A percentile compares a stretch with the other conserved stretches of the same genome.
Evolutionary conservation across 768 basidiomycete genomes (phyloP).

Genomic region (Crucibulum laeve): DNA sequence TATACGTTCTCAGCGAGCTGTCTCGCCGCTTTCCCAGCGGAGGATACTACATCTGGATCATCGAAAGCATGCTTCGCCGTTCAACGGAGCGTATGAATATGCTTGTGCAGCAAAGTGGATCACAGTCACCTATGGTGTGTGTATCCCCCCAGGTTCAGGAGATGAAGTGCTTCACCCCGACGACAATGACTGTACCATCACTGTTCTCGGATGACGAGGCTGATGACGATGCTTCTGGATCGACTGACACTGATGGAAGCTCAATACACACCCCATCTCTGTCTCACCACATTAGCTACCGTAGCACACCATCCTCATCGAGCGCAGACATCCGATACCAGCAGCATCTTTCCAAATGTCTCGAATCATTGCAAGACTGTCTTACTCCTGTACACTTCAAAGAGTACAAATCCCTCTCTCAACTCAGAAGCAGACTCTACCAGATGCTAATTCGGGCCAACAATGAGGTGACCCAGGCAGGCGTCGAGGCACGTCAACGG

Average conservation of each 20-base stretch:
- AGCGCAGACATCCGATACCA: neutral
- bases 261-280: slow-evolving; percentile 44
- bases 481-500: slow-evolving; percentile 33
- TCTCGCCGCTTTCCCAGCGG: slow-evolving; percentile 28
- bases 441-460: slow-evolving; percentile 37
- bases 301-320: neutral
- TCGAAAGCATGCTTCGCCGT: slow-evolving; percentile 47
- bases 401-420: slow-evolving; percentile 27
- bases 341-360: slow-evolving; percentile 7
- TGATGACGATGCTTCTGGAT: slow-evolving; percentile 16
- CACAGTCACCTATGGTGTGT: slow-evolving; percentile 1
- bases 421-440: slow-evolving; percentile 30
- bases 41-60: slow-evolving; percentile 52
- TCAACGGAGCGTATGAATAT: slow-evolving; percentile 38
- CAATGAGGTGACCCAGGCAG: slow-evolving; percentile 32
- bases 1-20: slow-evolving; percentile 54
- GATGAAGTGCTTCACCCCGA: slow-evolving; percentile 21
- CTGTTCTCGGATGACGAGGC: slow-evolving; percentile 38
- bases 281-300: slow-evolving; percentile 18
- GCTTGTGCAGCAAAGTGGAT: slow-evolving; percentile 12
- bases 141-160: slow-evolving; percentile 9
- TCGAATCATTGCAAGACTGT: slow-evolving; percentile 20
- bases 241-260: slow-evolving; percentile 44
- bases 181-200: slow-evolving; percentile 26
- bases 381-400: slow-evolving; percentile 25